These are phyloP conservation scores for Floccularia luteovirens DNA, from an alignment of 768 basidiomycete species.

Conservation along the genomic window DNA sequence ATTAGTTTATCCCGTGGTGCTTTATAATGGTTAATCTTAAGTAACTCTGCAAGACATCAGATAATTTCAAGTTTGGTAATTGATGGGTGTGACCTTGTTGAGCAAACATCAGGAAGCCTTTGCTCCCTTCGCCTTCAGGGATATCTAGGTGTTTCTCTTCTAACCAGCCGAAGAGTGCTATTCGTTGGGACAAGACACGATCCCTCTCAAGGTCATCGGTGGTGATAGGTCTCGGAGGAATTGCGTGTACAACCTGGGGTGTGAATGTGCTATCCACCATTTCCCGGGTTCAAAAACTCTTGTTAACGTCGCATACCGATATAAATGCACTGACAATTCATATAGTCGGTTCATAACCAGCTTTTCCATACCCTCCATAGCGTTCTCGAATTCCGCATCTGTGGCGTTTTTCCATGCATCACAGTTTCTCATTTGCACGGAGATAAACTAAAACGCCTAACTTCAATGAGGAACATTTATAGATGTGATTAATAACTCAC, in stretches of 20 bases:
- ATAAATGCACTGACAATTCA: slow-evolving; percentile 69
- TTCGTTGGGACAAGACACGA: slow-evolving; percentile 83
- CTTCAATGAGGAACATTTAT: no score
- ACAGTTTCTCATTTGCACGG: slow-evolving; percentile 74
- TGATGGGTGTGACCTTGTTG: slow-evolving; percentile 57
- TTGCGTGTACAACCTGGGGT: slow-evolving; percentile 63
- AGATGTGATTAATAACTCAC: no score
- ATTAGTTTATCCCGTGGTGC: slow-evolving; percentile 98
- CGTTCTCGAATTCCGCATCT: slow-evolving; percentile 89
- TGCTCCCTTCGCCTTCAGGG: slow-evolving; percentile 63
- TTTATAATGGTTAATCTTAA: slow-evolving; percentile 98
- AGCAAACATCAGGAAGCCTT: slow-evolving; percentile 85
- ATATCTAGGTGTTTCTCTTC: slow-evolving; percentile 86
- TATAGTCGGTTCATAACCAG: slow-evolving; percentile 98
- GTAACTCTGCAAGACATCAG: slow-evolving; percentile 49
- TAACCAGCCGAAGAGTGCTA: slow-evolving; percentile 88
- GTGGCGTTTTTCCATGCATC: slow-evolving; percentile 78
- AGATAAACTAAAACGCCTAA: slow-evolving; percentile 63
- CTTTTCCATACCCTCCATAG: slow-evolving; percentile 99
- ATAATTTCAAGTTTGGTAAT: not conserved
- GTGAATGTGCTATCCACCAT: slow-evolving; percentile 72
- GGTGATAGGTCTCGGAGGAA: slow-evolving; percentile 72
- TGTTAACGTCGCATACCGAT: slow-evolving; percentile 3
- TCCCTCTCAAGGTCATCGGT: slow-evolving; percentile 97
- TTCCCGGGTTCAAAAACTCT: not conserved